A percentile compares a stretch with the other conserved stretches of the same genome.
phyloP scores from a whole-genome alignment of 1,284 basidiomycete species.

The Rhodofomes roseus region DNA sequence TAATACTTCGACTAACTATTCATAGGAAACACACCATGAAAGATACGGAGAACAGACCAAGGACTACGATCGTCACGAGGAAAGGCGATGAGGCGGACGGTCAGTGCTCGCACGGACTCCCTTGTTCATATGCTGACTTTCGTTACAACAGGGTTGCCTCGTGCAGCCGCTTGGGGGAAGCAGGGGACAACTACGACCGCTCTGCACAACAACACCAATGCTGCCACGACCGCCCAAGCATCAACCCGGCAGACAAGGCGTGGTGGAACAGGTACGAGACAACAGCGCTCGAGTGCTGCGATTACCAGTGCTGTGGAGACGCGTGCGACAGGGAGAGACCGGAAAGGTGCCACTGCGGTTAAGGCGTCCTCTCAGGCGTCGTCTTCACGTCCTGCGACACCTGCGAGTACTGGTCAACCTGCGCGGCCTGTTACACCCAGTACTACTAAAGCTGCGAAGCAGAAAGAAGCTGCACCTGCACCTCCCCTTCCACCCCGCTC shows the following conservation, averaged over 20 bases:
- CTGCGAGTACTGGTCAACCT: slow-evolving; percentile 33
- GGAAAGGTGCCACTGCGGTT: slow-evolving; percentile 30
- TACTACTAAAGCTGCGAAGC: slow-evolving; percentile 36
- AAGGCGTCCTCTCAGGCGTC: slow-evolving; percentile 51
- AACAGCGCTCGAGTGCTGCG: slow-evolving; percentile 26
- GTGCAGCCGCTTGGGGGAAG: slow-evolving; percentile 81
- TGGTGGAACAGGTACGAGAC: slow-evolving; percentile 18
- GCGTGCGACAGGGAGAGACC: slow-evolving; percentile 35
- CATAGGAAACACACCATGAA: slow-evolving; percentile 84
- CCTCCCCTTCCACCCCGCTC: slow-evolving; percentile 40
- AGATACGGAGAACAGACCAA: slow-evolving; percentile 66
- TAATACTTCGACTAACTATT: slow-evolving; percentile 7
- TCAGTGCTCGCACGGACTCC: slow-evolving; percentile 25
- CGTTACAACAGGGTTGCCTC: slow-evolving; percentile 56
- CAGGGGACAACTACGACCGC: slow-evolving; percentile 34
- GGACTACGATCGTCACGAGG: slow-evolving; percentile 42
- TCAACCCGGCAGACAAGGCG: slow-evolving; percentile 25
- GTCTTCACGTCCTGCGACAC: slow-evolving; percentile 64
- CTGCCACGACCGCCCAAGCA: slow-evolving; percentile 11
- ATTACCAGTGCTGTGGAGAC: slow-evolving; percentile 33
- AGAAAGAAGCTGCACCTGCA: slow-evolving; percentile 33
- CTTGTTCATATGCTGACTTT: slow-evolving; percentile 23
- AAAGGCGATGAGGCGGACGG: slow-evolving; percentile 63
- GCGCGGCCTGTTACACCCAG: slow-evolving; percentile 46
- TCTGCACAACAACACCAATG: slow-evolving; percentile 28